phyloP scores from a whole-genome alignment of 2,329 filamentous ascomycete species.

The Claviceps purpurea region DNA sequence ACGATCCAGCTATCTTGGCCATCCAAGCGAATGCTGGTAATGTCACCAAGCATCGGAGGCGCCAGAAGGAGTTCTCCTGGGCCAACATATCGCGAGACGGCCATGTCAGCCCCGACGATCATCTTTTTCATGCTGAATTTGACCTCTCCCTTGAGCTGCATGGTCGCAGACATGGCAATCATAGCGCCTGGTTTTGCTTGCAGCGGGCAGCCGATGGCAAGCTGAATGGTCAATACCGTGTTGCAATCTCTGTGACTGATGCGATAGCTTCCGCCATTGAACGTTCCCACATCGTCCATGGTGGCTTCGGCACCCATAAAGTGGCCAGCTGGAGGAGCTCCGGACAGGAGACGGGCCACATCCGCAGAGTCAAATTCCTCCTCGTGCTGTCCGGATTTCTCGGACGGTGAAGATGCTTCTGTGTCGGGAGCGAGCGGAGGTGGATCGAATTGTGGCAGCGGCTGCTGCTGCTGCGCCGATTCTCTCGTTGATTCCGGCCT shows the following conservation, averaged over 20 bases:
- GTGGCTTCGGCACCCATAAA: slow-evolving; percentile 50
- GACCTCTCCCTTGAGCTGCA: slow-evolving; percentile 69
- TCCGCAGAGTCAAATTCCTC: slow-evolving; percentile 12
- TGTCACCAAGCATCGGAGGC: slow-evolving; percentile 68
- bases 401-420: slow-evolving; percentile 14
- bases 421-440: slow-evolving; percentile 13
- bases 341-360: slow-evolving; percentile 21
- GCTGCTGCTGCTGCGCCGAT: slow-evolving; percentile 12
- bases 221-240: slow-evolving; percentile 74
- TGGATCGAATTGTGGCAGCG: slow-evolving; percentile 16
- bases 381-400: slow-evolving; percentile 15
- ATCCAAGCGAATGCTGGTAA: slow-evolving; percentile 62
- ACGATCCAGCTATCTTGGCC: slow-evolving; percentile 71
- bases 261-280: slow-evolving; percentile 89
- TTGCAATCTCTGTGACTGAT: slow-evolving; percentile 89
- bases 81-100: slow-evolving; percentile 68
- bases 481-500: slow-evolving; percentile 13
- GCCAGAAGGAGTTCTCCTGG: slow-evolving; percentile 83
- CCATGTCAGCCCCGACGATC: slow-evolving; percentile 68
- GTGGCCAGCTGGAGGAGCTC: slow-evolving; percentile 33
- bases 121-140: slow-evolving; percentile 89
- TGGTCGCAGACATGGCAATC: slow-evolving; percentile 86
- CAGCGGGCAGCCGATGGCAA: slow-evolving; percentile 80
- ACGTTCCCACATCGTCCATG: slow-evolving; percentile 82
- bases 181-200: slow-evolving; percentile 73